Base-by-base conservation (phyloP, 257 asterid genomes). In the Fraxinus cuspidata region DNA sequence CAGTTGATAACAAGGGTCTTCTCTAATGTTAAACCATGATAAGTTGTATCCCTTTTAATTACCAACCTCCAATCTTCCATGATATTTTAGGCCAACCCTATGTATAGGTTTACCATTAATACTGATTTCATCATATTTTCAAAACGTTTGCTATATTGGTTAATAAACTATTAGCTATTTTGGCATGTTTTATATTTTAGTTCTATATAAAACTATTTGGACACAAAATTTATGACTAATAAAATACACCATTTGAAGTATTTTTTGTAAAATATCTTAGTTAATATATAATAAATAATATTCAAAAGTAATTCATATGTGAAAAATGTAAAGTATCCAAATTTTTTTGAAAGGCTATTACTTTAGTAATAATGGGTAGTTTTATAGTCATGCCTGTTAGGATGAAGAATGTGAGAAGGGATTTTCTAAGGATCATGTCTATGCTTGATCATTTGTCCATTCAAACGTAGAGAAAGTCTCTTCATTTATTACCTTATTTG, bases 401-500 rank as follows among this genome's bases (percentile, higher is more conserved):
- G 15, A 58, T n/a, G 23, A 58, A 58, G 31, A 58, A 58, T n/a
- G 66, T 21, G 23, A 51, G 60, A 56, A 58, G 29, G 66, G 29
- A 13, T 25, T 19, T 19, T 9, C 66, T 58, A 23, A 58, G 28
- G 2, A n/a, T 58, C 29, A 5, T 25, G 16, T 7, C 29, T 69
- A 71, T 75, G 21, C 76, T 53, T 21, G 51, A 72, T 34, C 27
- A 49, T 49, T 51, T 72, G 16, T 68, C 70, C 70, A 15, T 25
- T n/a, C 75, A 40, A 31, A 34, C 34, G 70, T 60, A 66, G 51
- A 51, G 7, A 6, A 0, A 15, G 71, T 25, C 19, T 29, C 28
- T 72, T 44, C 65, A 23, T 60, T 70, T 71, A 71, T 75, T 75
- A 58, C n/a, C n/a, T 64, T 70, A 35, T 23, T 31, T 49, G 73